Conservation (phyloP, 371 early-diverging fungal genomes). For the Mortierella sp. region DNA sequence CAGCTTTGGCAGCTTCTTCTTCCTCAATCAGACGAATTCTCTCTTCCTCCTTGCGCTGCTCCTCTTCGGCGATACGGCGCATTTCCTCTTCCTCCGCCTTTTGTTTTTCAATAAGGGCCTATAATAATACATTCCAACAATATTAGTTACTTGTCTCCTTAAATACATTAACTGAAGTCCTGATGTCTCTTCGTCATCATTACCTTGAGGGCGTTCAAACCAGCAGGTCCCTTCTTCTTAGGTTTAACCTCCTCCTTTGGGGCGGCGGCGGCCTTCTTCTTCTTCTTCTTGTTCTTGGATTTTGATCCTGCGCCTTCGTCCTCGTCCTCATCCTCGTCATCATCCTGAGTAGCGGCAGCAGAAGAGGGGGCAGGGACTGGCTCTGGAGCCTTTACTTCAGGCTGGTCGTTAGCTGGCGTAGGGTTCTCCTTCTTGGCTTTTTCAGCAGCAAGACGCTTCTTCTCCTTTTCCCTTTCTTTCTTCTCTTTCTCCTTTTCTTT, state of each 20-base stretch:
- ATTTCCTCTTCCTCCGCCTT: slow-evolving; percentile 71
- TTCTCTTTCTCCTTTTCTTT: slow-evolving; percentile 76
- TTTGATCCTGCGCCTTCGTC: slow-evolving; percentile 55
- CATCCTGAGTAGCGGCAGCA: slow-evolving; percentile 41
- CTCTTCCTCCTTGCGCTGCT: slow-evolving; percentile 61
- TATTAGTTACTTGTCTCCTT: background rate
- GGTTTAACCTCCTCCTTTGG: slow-evolving; percentile 60
- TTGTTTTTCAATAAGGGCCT: slow-evolving; percentile 53
- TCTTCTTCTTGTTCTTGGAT: slow-evolving; percentile 64
- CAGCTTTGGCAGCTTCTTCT: slow-evolving; percentile 70
- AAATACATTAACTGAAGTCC: too few relatives aligned
- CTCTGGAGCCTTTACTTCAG: slow-evolving; percentile 45
- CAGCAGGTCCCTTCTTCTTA: slow-evolving; percentile 74
- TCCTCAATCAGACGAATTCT: slow-evolving; percentile 69
- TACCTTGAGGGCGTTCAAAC: slow-evolving; percentile 77
- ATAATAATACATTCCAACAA: background rate
- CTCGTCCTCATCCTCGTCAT: slow-evolving; percentile 58
- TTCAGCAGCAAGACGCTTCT: slow-evolving; percentile 56
- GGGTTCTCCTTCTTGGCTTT: slow-evolving; percentile 55
- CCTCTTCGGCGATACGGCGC: slow-evolving; percentile 67
- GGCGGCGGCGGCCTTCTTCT: slow-evolving; percentile 57
- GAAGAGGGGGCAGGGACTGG: slow-evolving; percentile 39
- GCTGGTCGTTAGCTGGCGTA: slow-evolving; percentile 36
- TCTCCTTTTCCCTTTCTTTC: slow-evolving; percentile 64
- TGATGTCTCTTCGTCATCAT: background rate